Base-by-base conservation (phyloP, 176 grass and related monocot species). In the Oryza meyeriana region DNA sequence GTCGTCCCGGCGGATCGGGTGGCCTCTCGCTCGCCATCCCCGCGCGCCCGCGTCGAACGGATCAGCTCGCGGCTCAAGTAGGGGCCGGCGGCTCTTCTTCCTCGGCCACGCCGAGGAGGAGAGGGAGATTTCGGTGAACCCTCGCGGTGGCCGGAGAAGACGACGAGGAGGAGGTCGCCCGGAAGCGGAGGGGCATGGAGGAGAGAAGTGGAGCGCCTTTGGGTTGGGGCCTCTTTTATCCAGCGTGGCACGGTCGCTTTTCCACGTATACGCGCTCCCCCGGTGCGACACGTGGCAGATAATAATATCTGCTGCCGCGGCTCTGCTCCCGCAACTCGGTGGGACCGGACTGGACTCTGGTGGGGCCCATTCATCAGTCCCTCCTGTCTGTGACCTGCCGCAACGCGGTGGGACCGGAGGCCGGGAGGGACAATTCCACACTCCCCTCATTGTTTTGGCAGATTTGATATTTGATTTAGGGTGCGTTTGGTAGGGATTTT, bases 161-260 rank as follows among this genome's bases (percentile, higher is more conserved):
- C 39, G 39, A 22, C 7, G 28, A 8, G 42, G 14, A n/a, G n/a
- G n/a, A n/a, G n/a, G n/a, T n/a, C n/a, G n/a, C n/a, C n/a, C n/a
- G n/a, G n/a, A n/a, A n/a, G n/a, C n/a, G 8, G 48, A 38, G 17
- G 41, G 13, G 12, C 38, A 47, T n/a, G 30, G 52, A 29, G 41
- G 4, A 24, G 12, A 30, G 41, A 20, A n/a, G 25, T 63, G 47
- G 16, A 65, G 39, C 38, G 52, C 66, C 10, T 0, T n/a, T n/a
- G n/a, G n/a, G n/a, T n/a, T n/a, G n/a, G n/a, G 1, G 38, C 36
- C 77, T 11, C 76, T 72, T 83, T 83, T 88, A 42, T 66, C 86
- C 74, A 22, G 74, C 80, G 86, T 88, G 86, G 79, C 86, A 83
- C 0, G 58, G 22, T 16, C 41, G 66, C 86, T 88, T 88, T 88